Percentiles rank a stretch among this genome's conserved stretches.
phyloP scores from a whole-genome alignment of 805 yeast genomes.

The Starmerella lactis-condensi region DNA sequence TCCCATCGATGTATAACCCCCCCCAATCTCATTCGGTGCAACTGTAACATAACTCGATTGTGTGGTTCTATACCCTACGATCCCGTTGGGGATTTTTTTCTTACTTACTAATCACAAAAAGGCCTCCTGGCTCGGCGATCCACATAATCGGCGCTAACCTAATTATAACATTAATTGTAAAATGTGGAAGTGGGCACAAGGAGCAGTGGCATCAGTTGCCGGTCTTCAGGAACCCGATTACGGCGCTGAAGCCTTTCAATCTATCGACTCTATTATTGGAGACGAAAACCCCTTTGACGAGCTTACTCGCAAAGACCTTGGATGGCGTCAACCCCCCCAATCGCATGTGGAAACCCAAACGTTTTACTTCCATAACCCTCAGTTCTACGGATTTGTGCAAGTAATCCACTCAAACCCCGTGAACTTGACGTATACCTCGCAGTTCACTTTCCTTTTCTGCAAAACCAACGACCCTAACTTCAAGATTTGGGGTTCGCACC shows the following conservation, averaged over 20 bases:
- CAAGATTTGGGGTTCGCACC: slow-evolving; percentile 78
- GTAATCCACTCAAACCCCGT: slow-evolving; percentile 82
- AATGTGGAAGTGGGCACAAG: slow-evolving; percentile 22
- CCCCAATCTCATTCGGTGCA: too few species aligned
- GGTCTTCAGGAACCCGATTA: slow-evolving; percentile 97
- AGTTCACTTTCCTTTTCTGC: slow-evolving; percentile 75
- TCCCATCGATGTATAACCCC: too few species aligned
- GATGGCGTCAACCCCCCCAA: slow-evolving; percentile 53
- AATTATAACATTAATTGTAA: too few species aligned
- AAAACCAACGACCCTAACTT: slow-evolving; percentile 31
- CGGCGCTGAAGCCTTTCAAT: slow-evolving; percentile 77
- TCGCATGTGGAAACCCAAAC: slow-evolving; percentile 94
- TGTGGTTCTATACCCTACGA: too few species aligned
- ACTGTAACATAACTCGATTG: too few species aligned
- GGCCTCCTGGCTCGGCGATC: too few species aligned
- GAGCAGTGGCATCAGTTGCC: slow-evolving; percentile 54
- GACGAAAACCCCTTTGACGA: slow-evolving; percentile 38
- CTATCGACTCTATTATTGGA: slow-evolving; percentile 49
- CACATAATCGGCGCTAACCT: too few species aligned
- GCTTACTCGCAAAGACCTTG: slow-evolving; percentile 48
- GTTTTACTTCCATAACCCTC: slow-evolving; percentile 55
- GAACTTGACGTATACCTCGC: slow-evolving; percentile 69
- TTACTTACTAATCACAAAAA: too few species aligned
- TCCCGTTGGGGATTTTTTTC: too few species aligned
- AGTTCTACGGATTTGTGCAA: slow-evolving; percentile 73